A percentile compares a stretch with the other conserved stretches of the same genome.
These are phyloP conservation scores for Tagetes patula DNA, from an alignment of 129 eudicot species.

Conservation along the genomic window DNA sequence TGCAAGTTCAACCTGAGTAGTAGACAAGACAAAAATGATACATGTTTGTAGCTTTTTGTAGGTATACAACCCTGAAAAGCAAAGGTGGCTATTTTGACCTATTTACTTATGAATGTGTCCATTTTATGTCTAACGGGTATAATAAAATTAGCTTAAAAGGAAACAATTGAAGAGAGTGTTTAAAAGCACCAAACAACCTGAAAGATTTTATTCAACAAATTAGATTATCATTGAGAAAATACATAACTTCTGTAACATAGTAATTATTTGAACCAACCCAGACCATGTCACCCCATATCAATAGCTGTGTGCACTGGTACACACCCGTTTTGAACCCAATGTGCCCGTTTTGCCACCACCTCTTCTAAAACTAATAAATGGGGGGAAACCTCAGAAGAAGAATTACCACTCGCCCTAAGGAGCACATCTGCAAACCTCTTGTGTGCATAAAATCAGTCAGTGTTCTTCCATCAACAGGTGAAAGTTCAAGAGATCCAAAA, in stretches of 20 bases:
- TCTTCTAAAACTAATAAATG: neutral
- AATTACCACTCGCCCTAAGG: slow-evolving; percentile 93
- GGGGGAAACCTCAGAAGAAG: neutral
- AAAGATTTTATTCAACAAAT: too few species aligned
- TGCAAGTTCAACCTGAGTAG: slow-evolving; percentile 81
- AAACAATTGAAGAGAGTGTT: neutral
- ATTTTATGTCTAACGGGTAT: neutral
- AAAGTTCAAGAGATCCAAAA: slow-evolving; percentile 98
- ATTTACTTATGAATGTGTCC: neutral
- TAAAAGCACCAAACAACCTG: neutral
- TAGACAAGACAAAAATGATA: slow-evolving; percentile 15
- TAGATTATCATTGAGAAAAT: neutral
- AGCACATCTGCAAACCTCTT: slow-evolving; percentile 92
- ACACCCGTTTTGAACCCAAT: neutral
- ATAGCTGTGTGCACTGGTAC: neutral
- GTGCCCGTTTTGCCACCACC: neutral
- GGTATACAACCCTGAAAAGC: neutral
- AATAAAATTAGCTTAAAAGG: neutral
- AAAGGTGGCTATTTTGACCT: neutral
- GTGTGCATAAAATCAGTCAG: slow-evolving; percentile 97
- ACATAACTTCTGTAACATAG: neutral
- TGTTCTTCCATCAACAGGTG: slow-evolving; percentile 99
- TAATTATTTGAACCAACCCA: neutral
- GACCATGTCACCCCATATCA: neutral
- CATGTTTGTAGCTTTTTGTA: slow-evolving; percentile 1